Evolutionary conservation across 2,329 filamentous ascomycete species (phyloP), one percentile per base, ranked within the genome.

Genomic region (Aspergillus neotritici): DNA sequence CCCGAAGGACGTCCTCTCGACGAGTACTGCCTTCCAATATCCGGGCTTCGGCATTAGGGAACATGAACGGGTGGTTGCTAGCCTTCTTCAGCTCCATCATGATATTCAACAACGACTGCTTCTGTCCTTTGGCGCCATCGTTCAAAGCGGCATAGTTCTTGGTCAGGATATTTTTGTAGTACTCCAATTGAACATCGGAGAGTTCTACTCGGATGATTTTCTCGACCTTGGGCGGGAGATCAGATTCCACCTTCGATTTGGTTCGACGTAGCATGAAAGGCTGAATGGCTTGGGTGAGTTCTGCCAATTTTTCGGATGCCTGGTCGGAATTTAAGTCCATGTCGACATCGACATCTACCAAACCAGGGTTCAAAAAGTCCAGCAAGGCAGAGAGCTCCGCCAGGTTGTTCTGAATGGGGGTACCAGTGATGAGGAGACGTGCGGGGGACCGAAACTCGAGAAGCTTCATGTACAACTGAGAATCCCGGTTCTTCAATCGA

Each of bases 61-160:
- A 97, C 84, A 98, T 94, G 70, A 96, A 94, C 1, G 93, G 91
- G 62, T 98, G 93, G 60, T 98, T 98, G 70, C 91, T 97, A 63
- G 93, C 89, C 68, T 98, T 98, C 74, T 98, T 98, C 59, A 98
- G 69, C 66, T 98, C 93, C 93, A 98, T 98, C 81, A 98, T 96
- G 64, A 98, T 93, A 67, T 98, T 98, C 51, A 98, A 73, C 11
- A 98, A 72, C 0, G 91, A 97, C 54, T 94, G 91, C 67, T 95
- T 97, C 65, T 94, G 87, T 5, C 91, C 93, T 48, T 82, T 87
- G 34, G 84, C 83, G 35, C 89, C 91, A 60, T 95, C 87, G 56
- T 94, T 95, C 28, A 98, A 76, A 3, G 91, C 93, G 25, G 89
- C 83, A 59, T 98, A 98, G 63, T 98, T 98, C 58, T 91, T 84